Base-by-base conservation (phyloP, 2,329 filamentous ascomycete genomes). In the Venturiaceae sp. region DNA sequence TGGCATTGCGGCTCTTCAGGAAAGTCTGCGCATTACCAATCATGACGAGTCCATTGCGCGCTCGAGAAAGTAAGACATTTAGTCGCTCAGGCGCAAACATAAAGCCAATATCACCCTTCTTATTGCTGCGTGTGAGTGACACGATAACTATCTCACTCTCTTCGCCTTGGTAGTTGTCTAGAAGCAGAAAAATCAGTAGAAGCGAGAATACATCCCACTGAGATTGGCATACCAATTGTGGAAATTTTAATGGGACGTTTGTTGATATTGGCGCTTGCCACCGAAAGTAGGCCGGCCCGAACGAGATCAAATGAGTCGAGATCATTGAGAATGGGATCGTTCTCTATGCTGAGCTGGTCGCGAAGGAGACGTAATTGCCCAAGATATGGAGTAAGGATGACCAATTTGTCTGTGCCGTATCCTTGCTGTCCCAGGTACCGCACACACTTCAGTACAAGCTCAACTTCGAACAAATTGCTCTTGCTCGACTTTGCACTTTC, bases 101-200 rank as follows among this genome's bases (percentile, higher is more conserved):
- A 66, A 91, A 91, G 0, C 88, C 87, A 32, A 90, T 87, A 1
- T 90, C 83, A 0, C 81, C 79, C 0, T 66, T 65, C 0, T 64
- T 59, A 62, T 91, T 91, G 66, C 86, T 87, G 4, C 88, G 74
- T 0, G 85, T 88, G 11, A 91, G 68, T 0, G 84, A 86, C 0
- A 75, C 81, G 7, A 92, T 79, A 0, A 90, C 83, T 16, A 92
- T 85, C 1, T 90, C 82, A 37, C 82, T 84, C 62, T 92, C 87
- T 65, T 91, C 87, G 1, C 88, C 87, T 67, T 91, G 88, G 59
- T 87, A 92, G 61, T 91, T 91, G 61, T 91, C 87, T 57, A 39
- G 26, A 16, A 50, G 32, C 21, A 19, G 23, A 5, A 9, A 56
- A 5, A 36, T 63, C 57, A 61, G 58, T 32, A 37, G 39, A 46